Percentiles rank a stretch among this genome's conserved stretches.
Conservation (phyloP, 805 yeast genomes). For the Metschnikowia vanudenii region DNA sequence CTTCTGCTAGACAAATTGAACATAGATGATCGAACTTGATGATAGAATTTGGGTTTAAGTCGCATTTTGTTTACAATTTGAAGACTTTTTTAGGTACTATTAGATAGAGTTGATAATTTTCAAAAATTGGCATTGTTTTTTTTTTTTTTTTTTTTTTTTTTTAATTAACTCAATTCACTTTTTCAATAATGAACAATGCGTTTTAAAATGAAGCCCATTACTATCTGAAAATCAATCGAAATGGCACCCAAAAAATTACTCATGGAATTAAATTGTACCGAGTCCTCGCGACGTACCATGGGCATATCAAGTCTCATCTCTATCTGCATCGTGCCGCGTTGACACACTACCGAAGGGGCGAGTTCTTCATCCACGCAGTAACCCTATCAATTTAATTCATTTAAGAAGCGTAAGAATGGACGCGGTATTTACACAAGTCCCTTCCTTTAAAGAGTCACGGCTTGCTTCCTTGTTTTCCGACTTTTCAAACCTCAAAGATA, state of each 20-base stretch:
- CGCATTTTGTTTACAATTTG: background rate
- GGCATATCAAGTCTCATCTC: background rate
- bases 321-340: background rate
- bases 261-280: too few species aligned
- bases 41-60: background rate
- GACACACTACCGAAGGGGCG: background rate
- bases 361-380: too few species aligned
- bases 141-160: too few species aligned
- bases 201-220: too few species aligned
- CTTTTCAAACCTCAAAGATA: slow-evolving; percentile 27
- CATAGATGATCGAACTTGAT: slow-evolving; percentile 1
- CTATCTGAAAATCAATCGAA: too few species aligned
- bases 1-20: slow-evolving; percentile 21
- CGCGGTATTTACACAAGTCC: slow-evolving; percentile 10
- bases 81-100: background rate
- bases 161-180: too few species aligned
- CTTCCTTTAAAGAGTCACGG: slow-evolving; percentile 29
- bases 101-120: too few species aligned
- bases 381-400: too few species aligned
- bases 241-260: too few species aligned
- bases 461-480: slow-evolving; percentile 38
- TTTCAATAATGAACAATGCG: too few species aligned
- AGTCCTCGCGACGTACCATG: background rate
- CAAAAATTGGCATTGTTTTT: too few species aligned
- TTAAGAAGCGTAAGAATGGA: background rate